Conservation (phyloP, 129 eudicot species). For the Chrysanthemum lavandulifolium region DNA sequence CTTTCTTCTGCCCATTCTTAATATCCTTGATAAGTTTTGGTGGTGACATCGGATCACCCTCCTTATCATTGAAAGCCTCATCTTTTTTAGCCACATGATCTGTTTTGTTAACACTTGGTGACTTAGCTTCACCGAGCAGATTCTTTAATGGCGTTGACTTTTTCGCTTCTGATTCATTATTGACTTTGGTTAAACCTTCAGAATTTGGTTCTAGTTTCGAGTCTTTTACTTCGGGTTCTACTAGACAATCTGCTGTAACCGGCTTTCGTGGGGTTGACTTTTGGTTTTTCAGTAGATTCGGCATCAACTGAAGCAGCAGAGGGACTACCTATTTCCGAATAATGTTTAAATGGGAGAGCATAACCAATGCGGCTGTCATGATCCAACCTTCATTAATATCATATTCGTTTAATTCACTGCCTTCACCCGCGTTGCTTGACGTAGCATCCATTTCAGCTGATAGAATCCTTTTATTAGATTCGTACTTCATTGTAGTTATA, state of each 20-base stretch:
- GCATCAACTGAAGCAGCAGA: conserved; percentile 47
- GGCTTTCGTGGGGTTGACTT: conserved; percentile 34
- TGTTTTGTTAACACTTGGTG: conserved; percentile 41
- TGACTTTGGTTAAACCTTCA: conserved; percentile 43
- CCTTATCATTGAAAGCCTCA: conserved; percentile 31
- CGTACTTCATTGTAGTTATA: conserved; percentile 89
- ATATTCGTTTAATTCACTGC: conserved; percentile 49
- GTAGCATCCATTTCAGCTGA: conserved; percentile 91
- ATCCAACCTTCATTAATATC: not conserved
- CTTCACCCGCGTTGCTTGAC: conserved; percentile 81
- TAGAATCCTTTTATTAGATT: conserved; percentile 83
- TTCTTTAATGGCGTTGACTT: conserved; percentile 60
- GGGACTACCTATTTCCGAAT: not conserved
- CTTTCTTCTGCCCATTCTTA: conserved; percentile 67
- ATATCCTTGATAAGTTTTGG: conserved; percentile 55
- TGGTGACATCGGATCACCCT: conserved; percentile 61
- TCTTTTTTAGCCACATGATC: conserved; percentile 31
- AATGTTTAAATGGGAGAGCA: too few relatives aligned
- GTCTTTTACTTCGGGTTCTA: conserved; percentile 44
- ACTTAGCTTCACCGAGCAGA: conserved; percentile 61
- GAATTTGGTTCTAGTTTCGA: conserved; percentile 34
- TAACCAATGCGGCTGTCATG: too few relatives aligned
- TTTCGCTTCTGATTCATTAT: conserved; percentile 52
- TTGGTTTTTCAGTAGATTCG: conserved; percentile 31
- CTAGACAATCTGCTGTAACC: conserved; percentile 28